Conservation (phyloP, 2,329 filamentous ascomycete species). For the Pyricularia sp. region DNA sequence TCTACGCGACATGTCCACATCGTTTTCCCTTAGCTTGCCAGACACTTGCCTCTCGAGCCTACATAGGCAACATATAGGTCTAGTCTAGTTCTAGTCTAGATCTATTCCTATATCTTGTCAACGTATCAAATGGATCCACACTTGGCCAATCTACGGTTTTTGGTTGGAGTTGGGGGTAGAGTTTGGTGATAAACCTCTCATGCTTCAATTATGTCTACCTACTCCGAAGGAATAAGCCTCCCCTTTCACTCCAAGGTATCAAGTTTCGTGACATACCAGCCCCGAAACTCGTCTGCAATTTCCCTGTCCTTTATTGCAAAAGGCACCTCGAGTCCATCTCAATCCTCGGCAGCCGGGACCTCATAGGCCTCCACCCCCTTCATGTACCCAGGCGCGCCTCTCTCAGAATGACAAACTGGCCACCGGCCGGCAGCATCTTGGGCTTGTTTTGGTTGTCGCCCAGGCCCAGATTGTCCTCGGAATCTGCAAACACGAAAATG, state of each 20-base stretch:
- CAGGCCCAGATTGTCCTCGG: neutral
- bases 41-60: no score
- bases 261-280: constrained; percentile 19
- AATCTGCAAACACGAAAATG: neutral
- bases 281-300: constrained; percentile 42
- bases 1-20: neutral
- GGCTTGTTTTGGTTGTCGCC: neutral
- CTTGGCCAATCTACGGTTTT: no score
- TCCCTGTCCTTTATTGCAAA: constrained; percentile 47
- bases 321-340: constrained; percentile 39
- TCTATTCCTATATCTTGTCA: no score
- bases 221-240: neutral
- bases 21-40: neutral
- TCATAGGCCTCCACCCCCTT: neutral
- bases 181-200: neutral
- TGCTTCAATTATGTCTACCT: neutral
- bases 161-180: no score
- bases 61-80: no score
- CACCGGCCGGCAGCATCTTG: neutral
- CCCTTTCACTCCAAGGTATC: neutral
- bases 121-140: no score
- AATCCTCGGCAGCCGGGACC: constrained; percentile 15
- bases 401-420: constrained; percentile 24
- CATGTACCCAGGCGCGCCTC: constrained; percentile 4
- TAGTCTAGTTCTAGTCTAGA: no score